Conservation (phyloP, 306 rosid genomes). For the Quercus dentata region DNA sequence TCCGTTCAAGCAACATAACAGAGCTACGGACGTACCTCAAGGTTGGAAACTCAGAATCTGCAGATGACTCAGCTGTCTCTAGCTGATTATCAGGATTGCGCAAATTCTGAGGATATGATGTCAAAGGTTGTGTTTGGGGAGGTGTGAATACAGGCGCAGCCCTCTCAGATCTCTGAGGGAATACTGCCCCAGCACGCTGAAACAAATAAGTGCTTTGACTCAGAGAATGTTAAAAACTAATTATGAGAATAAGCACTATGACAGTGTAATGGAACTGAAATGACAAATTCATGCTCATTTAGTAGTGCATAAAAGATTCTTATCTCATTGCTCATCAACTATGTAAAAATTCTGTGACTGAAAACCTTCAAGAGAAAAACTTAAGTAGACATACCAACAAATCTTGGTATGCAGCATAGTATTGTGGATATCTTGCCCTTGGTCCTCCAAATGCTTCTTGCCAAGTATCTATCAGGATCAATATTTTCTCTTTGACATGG, state of each 20-base stretch:
- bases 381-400: constrained; percentile 58
- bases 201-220: constrained; percentile 18
- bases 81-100: constrained; percentile 42
- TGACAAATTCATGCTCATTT: constrained; percentile 6
- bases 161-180: constrained; percentile 80
- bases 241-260: constrained; percentile 10
- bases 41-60: constrained; percentile 81
- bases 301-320: constrained; percentile 3
- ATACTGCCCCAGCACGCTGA: constrained; percentile 93
- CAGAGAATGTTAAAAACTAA: constrained; percentile 13
- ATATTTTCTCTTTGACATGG: constrained; percentile 89
- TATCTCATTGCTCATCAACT: not conserved
- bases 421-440: constrained; percentile 95
- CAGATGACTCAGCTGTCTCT: constrained; percentile 69
- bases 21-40: constrained; percentile 53
- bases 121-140: constrained; percentile 79
- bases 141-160: constrained; percentile 92
- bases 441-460: constrained; percentile 99
- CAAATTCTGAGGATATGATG: constrained; percentile 75
- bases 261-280: constrained; percentile 8
- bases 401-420: constrained; percentile 89
- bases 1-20: constrained; percentile 16
- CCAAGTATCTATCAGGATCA: constrained; percentile 89
- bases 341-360: not conserved
- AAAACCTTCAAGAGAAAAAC: constrained; percentile 9